phyloP scores from a whole-genome alignment of 305 asterid genomes.

The Vinca major region DNA sequence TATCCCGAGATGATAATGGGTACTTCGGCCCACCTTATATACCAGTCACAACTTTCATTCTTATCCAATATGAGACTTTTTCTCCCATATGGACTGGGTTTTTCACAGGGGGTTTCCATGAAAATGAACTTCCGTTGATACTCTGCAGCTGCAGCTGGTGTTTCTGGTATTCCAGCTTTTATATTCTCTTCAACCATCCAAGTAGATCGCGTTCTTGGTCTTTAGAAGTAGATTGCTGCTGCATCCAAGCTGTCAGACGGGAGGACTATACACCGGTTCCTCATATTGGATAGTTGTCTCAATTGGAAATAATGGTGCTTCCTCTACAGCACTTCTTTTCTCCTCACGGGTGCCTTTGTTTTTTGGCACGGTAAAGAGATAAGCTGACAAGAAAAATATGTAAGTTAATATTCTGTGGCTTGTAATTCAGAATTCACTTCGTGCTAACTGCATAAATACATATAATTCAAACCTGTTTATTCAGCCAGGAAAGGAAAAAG shows the following conservation, averaged over 20 bases:
- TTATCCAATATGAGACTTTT: too few species aligned
- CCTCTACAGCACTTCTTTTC: slow-evolving; percentile 25
- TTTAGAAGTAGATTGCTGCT: slow-evolving; percentile 33
- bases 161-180: slow-evolving; percentile 39
- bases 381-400: slow-evolving; percentile 33
- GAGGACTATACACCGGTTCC: slow-evolving; percentile 34
- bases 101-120: slow-evolving; percentile 29
- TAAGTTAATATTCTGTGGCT: neutral
- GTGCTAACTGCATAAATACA: neutral
- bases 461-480: neutral
- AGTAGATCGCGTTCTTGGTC: slow-evolving; percentile 50
- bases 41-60: too few species aligned
- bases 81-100: too few species aligned
- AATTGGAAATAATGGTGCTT: slow-evolving; percentile 32
- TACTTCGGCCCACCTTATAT: too few species aligned
- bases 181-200: slow-evolving; percentile 71
- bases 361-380: slow-evolving; percentile 43
- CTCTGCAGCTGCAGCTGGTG: slow-evolving; percentile 35
- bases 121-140: slow-evolving; percentile 43
- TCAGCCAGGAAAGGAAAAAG: neutral
- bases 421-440: neutral
- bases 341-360: slow-evolving; percentile 31
- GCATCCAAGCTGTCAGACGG: slow-evolving; percentile 30
- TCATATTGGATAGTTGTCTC: slow-evolving; percentile 27
- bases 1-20: too few species aligned